Conservation (phyloP, 129 eudicot genomes). For the Centella asiatica region DNA sequence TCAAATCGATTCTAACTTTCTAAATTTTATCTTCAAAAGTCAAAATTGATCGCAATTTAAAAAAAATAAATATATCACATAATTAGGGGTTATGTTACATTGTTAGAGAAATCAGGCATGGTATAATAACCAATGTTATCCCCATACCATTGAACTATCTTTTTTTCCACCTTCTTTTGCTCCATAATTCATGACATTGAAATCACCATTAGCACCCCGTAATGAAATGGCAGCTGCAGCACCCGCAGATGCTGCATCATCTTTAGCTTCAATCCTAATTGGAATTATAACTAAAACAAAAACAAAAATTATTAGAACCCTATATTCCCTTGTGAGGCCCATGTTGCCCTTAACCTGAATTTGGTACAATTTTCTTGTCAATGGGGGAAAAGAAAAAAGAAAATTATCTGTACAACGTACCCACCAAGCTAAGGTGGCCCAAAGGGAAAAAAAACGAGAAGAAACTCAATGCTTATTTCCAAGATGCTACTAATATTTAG, state of each 20-base stretch:
- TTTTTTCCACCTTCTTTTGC: slow-evolving; percentile 4
- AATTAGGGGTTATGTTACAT: neutral
- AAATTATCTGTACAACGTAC: no score
- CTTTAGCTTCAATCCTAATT: neutral
- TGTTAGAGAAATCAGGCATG: neutral
- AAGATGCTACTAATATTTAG: neutral
- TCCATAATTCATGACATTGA: slow-evolving; percentile 1
- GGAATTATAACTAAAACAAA: neutral
- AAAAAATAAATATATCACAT: neutral
- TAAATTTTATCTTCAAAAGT: no score
- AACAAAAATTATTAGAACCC: neutral
- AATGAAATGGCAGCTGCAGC: no score
- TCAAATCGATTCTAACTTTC: no score
- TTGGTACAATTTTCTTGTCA: neutral
- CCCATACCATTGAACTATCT: slow-evolving; percentile 7
- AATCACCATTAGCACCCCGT: neutral
- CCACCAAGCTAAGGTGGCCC: no score
- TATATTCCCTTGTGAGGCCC: neutral
- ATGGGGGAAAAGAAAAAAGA: neutral
- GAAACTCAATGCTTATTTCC: neutral
- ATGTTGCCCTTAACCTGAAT: neutral
- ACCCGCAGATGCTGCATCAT: neutral
- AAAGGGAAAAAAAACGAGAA: neutral
- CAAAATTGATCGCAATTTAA: neutral
- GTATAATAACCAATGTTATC: neutral